Evolutionary conservation across 257 asterid species (phyloP).

Genomic region (Przewalskia tangutica): DNA sequence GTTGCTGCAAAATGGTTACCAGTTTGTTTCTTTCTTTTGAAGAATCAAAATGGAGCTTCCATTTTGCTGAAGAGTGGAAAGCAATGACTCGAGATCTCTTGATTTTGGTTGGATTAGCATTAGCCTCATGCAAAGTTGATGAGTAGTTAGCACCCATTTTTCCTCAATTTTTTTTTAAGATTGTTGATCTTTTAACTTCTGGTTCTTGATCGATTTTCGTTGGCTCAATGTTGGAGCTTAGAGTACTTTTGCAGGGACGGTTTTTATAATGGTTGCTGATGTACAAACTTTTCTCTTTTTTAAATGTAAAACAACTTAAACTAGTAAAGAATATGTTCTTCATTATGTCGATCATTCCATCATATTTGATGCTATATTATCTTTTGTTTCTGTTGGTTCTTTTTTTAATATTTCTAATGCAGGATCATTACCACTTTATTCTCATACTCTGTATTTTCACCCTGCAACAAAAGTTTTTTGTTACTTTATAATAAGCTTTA

Average conservation of each 20-base stretch:
- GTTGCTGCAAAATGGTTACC: slow-evolving; percentile 16
- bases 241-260: background rate
- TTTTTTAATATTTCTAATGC: background rate
- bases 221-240: slow-evolving; percentile 5
- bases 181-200: background rate
- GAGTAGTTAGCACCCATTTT: slow-evolving; percentile 38
- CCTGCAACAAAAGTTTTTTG: background rate
- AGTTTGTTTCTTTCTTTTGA: slow-evolving; percentile 48
- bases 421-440: background rate
- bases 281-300: background rate
- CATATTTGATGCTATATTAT: background rate
- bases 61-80: slow-evolving; percentile 41
- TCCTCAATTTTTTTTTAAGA: background rate
- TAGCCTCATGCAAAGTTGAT: background rate
- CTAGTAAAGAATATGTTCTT: slow-evolving; percentile 28
- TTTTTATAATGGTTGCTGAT: slow-evolving; percentile 16
- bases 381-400: slow-evolving; percentile 4
- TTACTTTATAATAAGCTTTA: background rate
- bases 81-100: slow-evolving; percentile 32
- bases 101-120: background rate
- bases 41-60: slow-evolving; percentile 50
- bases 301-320: background rate
- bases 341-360: background rate
- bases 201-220: background rate
- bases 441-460: background rate